Base-by-base conservation (phyloP, 129 eudicot genomes). In the Lactuca saligna region DNA sequence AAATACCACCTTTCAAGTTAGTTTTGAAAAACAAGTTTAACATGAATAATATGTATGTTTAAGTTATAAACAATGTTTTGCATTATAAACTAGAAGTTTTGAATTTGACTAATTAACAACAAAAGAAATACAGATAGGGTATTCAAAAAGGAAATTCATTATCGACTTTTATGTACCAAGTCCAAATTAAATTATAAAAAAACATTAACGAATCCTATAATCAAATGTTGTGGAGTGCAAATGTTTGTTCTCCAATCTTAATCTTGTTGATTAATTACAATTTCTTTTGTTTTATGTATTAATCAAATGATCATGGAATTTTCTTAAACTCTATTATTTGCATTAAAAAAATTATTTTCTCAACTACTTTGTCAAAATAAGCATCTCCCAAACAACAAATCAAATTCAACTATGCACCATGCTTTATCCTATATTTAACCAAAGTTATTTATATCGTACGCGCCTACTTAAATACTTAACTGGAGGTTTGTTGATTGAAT, bases 221-320 rank as follows among this genome's bases (percentile, higher is more conserved):
- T 14, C 7, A 74, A 67, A 13, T 37, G 44, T 15, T 68, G 20
- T 37, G 4, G 4, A 41, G 31, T 60, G 25, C 69, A 49, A 29
- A 49, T 3, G 75, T 68, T 68, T 38, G 75, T 61, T 76, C 32
- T 39, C 64, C 80, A 51, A 76, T 76, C 80, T 59, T 75, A 75
- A 75, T 75, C 80, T 38, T 51, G 75, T 68, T 60, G 48, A 59
- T 59, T 68, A 60, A 51, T 59, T 67, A 68, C 63, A 4, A 34
- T n/a, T 37, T 58, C 3, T 61, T 37, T 37, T 53, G 57, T 53
- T 53, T 53, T 37, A 34, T 67, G 38, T 51, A 34, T 48, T 60
- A 11, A 75, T 58, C 35, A 60, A 50, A 1, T 68, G 37, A 12
- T n/a, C 80, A 51, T 75, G 69, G 80, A 75, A 68, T 75, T 75